Percentiles rank a stretch among this genome's conserved stretches.
These are phyloP conservation scores for Calonectria pteridis DNA, from an alignment of 2,329 filamentous ascomycete genomes.

Conservation along the genomic window DNA sequence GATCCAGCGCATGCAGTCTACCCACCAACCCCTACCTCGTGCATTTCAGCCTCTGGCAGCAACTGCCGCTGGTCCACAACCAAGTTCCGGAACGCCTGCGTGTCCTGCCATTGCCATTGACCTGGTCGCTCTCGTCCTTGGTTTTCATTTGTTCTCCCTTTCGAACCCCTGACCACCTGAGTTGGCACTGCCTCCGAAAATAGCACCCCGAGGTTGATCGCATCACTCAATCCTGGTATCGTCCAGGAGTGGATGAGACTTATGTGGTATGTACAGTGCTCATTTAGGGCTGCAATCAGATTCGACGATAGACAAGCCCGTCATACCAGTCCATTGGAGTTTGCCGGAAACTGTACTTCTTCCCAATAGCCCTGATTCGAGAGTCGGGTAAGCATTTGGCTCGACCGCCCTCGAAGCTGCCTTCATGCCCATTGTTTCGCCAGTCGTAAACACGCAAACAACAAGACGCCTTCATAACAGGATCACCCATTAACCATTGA, in stretches of 20 bases:
- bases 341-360: background rate
- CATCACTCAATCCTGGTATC: conserved; percentile 38
- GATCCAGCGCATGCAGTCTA: background rate
- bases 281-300: conserved; percentile 1
- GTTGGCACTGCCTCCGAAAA: conserved; percentile 42
- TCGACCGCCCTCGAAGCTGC: background rate
- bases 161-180: conserved; percentile 30
- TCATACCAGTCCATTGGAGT: background rate
- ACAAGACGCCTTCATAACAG: background rate
- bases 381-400: background rate
- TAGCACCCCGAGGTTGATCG: conserved; percentile 36
- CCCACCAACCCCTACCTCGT: background rate
- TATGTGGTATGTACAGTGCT: conserved; percentile 26
- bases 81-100: conserved; percentile 2
- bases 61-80: background rate
- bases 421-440: background rate
- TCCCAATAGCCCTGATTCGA: background rate
- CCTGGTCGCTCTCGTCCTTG: background rate
- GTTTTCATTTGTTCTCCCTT: conserved; percentile 13
- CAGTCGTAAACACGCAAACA: background rate
- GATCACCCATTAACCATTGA: conserved; percentile 1
- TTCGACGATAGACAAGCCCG: background rate
- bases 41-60: conserved; percentile 5
- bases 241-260: conserved; percentile 25
- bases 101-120: background rate